Evolutionary conservation across 352 stramenopile genomes (phyloP), one percentile per base, ranked within the genome.

Genomic region (Globisporangium takayamanum): DNA sequence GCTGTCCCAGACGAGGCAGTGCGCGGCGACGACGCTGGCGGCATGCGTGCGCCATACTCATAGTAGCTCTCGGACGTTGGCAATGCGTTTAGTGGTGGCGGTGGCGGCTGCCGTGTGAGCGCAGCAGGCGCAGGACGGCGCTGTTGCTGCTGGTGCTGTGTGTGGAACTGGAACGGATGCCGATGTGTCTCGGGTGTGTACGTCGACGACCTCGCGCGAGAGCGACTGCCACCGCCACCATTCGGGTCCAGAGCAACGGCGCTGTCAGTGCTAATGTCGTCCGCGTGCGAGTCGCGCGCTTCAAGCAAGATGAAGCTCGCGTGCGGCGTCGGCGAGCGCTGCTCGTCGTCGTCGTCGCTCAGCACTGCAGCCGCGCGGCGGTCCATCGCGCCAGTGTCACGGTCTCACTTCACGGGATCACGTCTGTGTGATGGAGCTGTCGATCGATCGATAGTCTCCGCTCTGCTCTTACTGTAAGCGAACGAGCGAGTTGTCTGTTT

Each of bases 221-320:
- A 22, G 26, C 30, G 20, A 28, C 5, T 1, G 41, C 37, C 20
- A 6, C 5, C 11, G 49, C 20, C 16, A 11, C 16, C 14, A 39
- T 18, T n/a, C 14, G 26, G 22, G 18, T n/a, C 15, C 15, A 14
- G 22, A 20, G 33, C 48, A 12, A 20, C 3, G 8, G 30, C 39
- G 22, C 11, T 30, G 28, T 59, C 37, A 6, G 15, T 33, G 55
- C 26, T 36, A 14, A 15, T 18, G 48, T 57, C 49, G 53, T 60
- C 42, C 2, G 37, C 30, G 45, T 53, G 50, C 41, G 72, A 78
- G 42, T 70, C 57, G 54, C 70, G 67, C 47, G 71, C 77, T 51
- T 89, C 79, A 11, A 89, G 63, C 20, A 89, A 66, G 52, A 73
- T 72, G 64, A 89, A 89, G 62, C 80, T 88, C 56, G 80, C 68